Conservation (phyloP, 352 stramenopile species). For the Phytophthora pseudosyringae region DNA sequence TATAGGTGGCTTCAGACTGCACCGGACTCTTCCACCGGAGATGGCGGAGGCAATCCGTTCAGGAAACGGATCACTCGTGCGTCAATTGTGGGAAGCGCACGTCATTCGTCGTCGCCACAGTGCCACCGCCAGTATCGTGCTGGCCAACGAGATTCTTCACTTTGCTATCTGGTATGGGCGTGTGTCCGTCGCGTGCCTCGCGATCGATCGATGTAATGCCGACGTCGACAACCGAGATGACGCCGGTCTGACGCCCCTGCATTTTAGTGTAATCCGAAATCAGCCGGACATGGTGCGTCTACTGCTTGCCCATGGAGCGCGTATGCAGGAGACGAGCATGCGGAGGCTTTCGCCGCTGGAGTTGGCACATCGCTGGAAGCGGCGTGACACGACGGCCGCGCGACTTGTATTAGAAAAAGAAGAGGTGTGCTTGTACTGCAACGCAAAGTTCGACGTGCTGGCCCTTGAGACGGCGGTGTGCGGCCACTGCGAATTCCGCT, state of each 20-base stretch:
- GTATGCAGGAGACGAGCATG: slow-evolving; percentile 38
- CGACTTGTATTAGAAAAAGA: slow-evolving; percentile 69
- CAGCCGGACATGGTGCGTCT: slow-evolving; percentile 78
- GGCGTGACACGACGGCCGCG: slow-evolving; percentile 67
- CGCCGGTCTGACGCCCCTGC: slow-evolving; percentile 67
- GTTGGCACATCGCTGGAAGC: slow-evolving; percentile 66
- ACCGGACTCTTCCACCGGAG: slow-evolving; percentile 70
- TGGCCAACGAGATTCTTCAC: slow-evolving; percentile 85
- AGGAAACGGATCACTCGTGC: slow-evolving; percentile 47
- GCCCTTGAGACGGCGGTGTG: slow-evolving; percentile 61
- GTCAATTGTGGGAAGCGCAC: slow-evolving; percentile 54
- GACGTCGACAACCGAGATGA: slow-evolving; percentile 81
- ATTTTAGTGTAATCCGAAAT: slow-evolving; percentile 83
- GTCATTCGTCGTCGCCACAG: slow-evolving; percentile 39
- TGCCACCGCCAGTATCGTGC: slow-evolving; percentile 33
- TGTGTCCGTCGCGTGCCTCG: slow-evolving; percentile 61
- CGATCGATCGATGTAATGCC: slow-evolving; percentile 65
- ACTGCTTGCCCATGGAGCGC: slow-evolving; percentile 61
- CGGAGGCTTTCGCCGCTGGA: slow-evolving; percentile 63
- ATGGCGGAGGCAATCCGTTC: slow-evolving; percentile 48
- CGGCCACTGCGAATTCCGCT: slow-evolving; percentile 58
- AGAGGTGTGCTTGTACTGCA: slow-evolving; percentile 86
- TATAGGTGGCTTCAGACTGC: slow-evolving; percentile 55
- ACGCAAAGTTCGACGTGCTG: slow-evolving; percentile 71
- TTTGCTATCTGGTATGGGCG: slow-evolving; percentile 78